Base-by-base conservation (phyloP, 2,329 filamentous ascomycete genomes). In the Trichoderma sp. region DNA sequence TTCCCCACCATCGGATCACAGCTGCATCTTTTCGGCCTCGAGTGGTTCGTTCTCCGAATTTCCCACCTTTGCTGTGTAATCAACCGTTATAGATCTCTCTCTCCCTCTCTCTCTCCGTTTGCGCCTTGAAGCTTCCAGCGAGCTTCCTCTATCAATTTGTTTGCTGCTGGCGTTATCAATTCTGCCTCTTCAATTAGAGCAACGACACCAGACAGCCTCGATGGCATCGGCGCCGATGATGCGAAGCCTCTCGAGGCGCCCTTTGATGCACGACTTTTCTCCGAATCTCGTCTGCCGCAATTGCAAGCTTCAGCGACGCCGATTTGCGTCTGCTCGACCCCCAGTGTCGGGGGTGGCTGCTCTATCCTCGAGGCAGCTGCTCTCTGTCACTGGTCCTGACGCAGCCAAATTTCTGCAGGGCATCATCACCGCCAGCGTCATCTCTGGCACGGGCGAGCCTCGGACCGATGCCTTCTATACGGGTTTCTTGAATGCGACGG, bases 361-460 rank as follows among this genome's bases (percentile, higher is more conserved):
- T 29, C 87, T 98, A 70, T 80, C 87, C n/a, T 90, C 90, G 71
- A 91, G 95, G 59, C 88, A 89, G 63, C 84, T 98, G 53, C 89
- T 99, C 72, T 90, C 90, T 48, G 82, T 98, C 70, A 86, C 89
- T 17, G 95, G 95, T 3, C 84, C 84, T 4, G 94, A 97, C 74
- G 89, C 93, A 35, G 86, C 90, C 56, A 90, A 90, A 72, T 98
- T 94, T 79, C 86, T 99, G 2, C 93, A 98, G 78, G 94, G 94
- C 64, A 87, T 97, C 67, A 87, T 95, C 71, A 97, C 94, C 1
- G 87, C 90, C 70, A 79, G 75, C 52, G 71, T 80, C 9, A 79
- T 85, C 0, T 74, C 81, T 8, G 75, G 70, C 29, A 71, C 80
- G 68, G 75, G 79, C 69, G 69, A 74, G 39, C 73, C 80, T 2